Evolutionary conservation across 1,139 yeast species (phyloP).

Genomic region (Lodderomyces parapsilosis): DNA sequence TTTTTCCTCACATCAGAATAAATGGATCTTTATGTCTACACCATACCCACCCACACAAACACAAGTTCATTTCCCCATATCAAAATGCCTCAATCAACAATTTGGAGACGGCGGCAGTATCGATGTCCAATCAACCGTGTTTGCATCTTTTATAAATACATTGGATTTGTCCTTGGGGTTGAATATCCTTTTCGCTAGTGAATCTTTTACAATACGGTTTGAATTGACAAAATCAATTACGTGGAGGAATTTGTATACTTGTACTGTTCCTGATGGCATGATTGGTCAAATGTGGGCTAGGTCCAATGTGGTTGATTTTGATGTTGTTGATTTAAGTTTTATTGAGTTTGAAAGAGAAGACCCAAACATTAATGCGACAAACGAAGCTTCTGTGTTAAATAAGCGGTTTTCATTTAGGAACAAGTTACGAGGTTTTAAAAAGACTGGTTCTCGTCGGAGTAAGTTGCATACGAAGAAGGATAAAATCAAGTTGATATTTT

Average conservation of each 20-base stretch:
- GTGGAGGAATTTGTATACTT: conserved; percentile 11
- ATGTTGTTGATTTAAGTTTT: conserved; percentile 1
- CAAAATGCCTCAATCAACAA: conserved; percentile 14
- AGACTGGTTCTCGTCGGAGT: neutral
- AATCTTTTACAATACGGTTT: conserved; percentile 8
- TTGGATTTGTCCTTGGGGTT: conserved; percentile 11
- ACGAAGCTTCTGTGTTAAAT: neutral
- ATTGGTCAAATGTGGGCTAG: conserved; percentile 15
- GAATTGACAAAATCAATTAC: conserved; percentile 12
- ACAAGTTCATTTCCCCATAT: conserved; percentile 10
- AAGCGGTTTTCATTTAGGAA: neutral
- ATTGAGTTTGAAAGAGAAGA: conserved; percentile 6
- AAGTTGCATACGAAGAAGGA: neutral
- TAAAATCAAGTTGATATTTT: conserved; percentile 6
- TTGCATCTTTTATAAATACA: conserved; percentile 8
- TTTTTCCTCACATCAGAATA: neutral
- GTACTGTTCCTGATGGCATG: conserved; percentile 12
- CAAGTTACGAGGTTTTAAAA: neutral
- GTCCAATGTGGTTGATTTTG: conserved; percentile 6
- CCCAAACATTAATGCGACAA: neutral
- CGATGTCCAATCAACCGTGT: conserved; percentile 8
- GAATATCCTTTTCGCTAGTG: conserved; percentile 12
- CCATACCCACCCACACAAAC: neutral
- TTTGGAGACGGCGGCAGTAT: conserved; percentile 15
- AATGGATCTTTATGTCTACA: conserved; percentile 1